phyloP scores from a whole-genome alignment of 352 stramenopile species.

The Ophiocytium majus region DNA sequence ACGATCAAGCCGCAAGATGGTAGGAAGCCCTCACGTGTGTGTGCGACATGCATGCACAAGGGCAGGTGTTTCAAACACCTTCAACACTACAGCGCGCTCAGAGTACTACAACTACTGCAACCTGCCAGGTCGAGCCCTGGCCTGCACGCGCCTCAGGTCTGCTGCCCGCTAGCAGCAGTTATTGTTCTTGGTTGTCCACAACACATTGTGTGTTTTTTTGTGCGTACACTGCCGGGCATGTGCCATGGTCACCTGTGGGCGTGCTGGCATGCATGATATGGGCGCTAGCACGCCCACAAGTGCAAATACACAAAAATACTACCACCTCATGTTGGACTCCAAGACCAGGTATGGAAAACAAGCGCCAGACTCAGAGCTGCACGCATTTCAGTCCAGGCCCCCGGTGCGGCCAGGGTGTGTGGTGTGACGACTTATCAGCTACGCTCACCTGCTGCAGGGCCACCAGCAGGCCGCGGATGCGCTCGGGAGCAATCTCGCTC shows the following conservation, averaged over 20 bases:
- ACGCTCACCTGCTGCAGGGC: constrained; percentile 29
- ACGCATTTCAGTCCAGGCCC: not conserved
- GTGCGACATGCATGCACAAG: not conserved
- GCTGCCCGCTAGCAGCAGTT: too few relatives aligned
- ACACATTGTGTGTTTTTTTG: too few relatives aligned
- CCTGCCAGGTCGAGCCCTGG: too few relatives aligned
- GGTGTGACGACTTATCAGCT: not conserved
- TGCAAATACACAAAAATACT: not conserved
- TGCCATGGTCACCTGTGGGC: too few relatives aligned
- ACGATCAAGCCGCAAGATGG: too few relatives aligned
- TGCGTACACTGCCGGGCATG: too few relatives aligned
- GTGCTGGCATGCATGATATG: too few relatives aligned
- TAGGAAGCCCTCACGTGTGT: too few relatives aligned
- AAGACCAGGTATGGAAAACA: not conserved
- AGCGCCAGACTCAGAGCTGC: not conserved
- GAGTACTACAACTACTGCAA: not conserved
- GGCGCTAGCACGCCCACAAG: too few relatives aligned
- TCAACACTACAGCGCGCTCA: not conserved
- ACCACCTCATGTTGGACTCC: not conserved
- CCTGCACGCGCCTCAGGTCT: too few relatives aligned
- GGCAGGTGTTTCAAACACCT: not conserved
- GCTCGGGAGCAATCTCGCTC: constrained; percentile 23
- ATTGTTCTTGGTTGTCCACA: too few relatives aligned
- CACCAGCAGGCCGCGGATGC: constrained; percentile 23
- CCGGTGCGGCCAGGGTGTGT: not conserved